Conservation (phyloP, 1,139 yeast genomes). For the Pichia sp. region DNA sequence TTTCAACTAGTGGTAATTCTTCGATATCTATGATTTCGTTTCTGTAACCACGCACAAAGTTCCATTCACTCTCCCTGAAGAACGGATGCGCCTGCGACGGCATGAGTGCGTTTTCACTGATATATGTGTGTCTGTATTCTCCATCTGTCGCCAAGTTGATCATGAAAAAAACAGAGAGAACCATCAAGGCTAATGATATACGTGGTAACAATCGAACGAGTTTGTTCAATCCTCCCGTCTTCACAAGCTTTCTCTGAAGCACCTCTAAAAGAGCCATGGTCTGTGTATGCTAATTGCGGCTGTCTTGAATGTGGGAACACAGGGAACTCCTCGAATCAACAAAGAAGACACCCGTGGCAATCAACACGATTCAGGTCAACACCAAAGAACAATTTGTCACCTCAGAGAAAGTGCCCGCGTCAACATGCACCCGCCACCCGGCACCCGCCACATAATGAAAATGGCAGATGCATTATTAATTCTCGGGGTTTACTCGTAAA, state of each 20-base stretch:
- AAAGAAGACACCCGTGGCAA: too few species aligned
- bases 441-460: too few species aligned
- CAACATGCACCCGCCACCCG: too few species aligned
- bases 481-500: too few species aligned
- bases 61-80: slow-evolving; percentile 95
- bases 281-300: neutral
- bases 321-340: too few species aligned
- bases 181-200: slow-evolving; percentile 57
- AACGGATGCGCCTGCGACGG: slow-evolving; percentile 95
- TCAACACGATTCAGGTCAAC: too few species aligned
- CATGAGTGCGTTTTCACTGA: slow-evolving; percentile 94
- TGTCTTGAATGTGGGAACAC: too few species aligned
- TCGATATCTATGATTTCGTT: slow-evolving; percentile 46
- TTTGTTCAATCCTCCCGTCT: slow-evolving; percentile 59
- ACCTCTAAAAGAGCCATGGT: slow-evolving; percentile 33
- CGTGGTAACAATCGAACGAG: slow-evolving; percentile 56
- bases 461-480: too few species aligned
- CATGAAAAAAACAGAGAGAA: slow-evolving; percentile 66
- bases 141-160: slow-evolving; percentile 76
- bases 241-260: slow-evolving; percentile 39
- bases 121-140: slow-evolving; percentile 77
- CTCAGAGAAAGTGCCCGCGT: too few species aligned
- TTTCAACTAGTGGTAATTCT: slow-evolving; percentile 34
- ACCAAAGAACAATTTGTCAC: too few species aligned
- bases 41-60: slow-evolving; percentile 82